These are phyloP conservation scores for Tagetes erecta DNA, from an alignment of 129 eudicot genomes.

Conservation along the genomic window DNA sequence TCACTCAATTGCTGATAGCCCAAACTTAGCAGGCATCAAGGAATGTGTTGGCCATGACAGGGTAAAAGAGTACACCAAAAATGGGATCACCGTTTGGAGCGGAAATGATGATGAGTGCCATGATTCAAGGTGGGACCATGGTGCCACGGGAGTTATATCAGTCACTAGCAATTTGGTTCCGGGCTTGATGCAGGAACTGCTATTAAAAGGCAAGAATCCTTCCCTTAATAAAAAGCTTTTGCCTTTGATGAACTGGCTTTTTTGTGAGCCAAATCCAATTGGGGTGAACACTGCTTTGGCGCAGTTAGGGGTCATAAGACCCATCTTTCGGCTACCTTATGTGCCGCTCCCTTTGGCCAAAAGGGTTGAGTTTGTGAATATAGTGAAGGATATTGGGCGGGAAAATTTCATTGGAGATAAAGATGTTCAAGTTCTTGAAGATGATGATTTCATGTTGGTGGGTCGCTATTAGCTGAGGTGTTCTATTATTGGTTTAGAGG, in stretches of 20 bases:
- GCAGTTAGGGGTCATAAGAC: slow-evolving; percentile 77
- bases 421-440: slow-evolving; percentile 80
- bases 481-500: neutral
- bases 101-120: slow-evolving; percentile 75
- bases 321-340: slow-evolving; percentile 74
- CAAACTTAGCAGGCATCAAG: slow-evolving; percentile 64
- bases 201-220: slow-evolving; percentile 46
- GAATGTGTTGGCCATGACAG: slow-evolving; percentile 65
- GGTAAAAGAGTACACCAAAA: slow-evolving; percentile 41
- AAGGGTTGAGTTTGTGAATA: slow-evolving; percentile 65
- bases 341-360: slow-evolving; percentile 72
- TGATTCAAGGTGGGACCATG: slow-evolving; percentile 61
- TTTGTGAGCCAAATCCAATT: slow-evolving; percentile 80
- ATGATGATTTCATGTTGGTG: slow-evolving; percentile 64
- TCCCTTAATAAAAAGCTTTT: slow-evolving; percentile 51
- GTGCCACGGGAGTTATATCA: slow-evolving; percentile 60
- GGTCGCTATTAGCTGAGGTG: slow-evolving; percentile 60
- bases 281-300: slow-evolving; percentile 79
- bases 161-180: slow-evolving; percentile 66
- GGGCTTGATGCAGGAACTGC: slow-evolving; percentile 49
- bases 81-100: slow-evolving; percentile 54
- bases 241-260: slow-evolving; percentile 73
- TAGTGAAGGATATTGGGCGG: slow-evolving; percentile 72
- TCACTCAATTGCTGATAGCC: slow-evolving; percentile 32
- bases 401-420: slow-evolving; percentile 66